phyloP scores from a whole-genome alignment of 2,329 filamentous ascomycete genomes.

The Penicillium thymicola region DNA sequence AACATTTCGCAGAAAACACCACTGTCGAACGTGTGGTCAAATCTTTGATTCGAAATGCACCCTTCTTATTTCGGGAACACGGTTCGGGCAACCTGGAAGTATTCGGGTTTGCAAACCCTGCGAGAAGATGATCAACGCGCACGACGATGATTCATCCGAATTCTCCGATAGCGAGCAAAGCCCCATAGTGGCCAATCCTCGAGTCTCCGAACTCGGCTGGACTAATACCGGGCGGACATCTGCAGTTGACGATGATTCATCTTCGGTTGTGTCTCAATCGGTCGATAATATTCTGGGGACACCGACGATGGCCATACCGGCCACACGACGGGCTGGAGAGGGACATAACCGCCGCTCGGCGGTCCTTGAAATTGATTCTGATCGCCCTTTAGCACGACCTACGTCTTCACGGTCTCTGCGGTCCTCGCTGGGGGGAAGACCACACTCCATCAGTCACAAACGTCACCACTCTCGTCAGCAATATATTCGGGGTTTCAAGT shows the following conservation, averaged over 20 bases:
- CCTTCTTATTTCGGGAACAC: conserved; percentile 78
- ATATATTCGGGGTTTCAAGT: conserved; percentile 71
- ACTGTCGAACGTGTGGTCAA: conserved; percentile 92
- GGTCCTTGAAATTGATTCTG: conserved; percentile 83
- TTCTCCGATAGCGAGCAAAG: conserved; percentile 70
- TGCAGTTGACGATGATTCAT: conserved; percentile 48
- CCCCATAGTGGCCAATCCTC: conserved; percentile 62
- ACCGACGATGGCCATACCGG: conserved; percentile 64
- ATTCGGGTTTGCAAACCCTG: conserved; percentile 91
- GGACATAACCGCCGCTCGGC: conserved; percentile 81
- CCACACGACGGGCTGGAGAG: conserved; percentile 64
- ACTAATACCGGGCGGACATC: conserved; percentile 43
- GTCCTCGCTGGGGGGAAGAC: conserved; percentile 65
- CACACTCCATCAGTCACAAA: conserved; percentile 77
- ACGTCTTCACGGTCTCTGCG: conserved; percentile 87
- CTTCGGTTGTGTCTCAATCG: conserved; percentile 46
- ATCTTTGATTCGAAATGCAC: conserved; percentile 98
- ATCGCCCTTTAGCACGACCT: conserved; percentile 76
- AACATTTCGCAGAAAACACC: conserved; percentile 92
- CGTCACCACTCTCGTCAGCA: conserved; percentile 86
- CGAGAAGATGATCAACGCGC: conserved; percentile 82
- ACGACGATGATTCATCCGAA: conserved; percentile 87
- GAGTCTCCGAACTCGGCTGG: conserved; percentile 57
- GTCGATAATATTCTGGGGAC: conserved; percentile 48
- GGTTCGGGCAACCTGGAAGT: conserved; percentile 80